Base-by-base conservation (phyloP, 371 early-diverging fungal genomes). In the Actinomucor elegans region DNA sequence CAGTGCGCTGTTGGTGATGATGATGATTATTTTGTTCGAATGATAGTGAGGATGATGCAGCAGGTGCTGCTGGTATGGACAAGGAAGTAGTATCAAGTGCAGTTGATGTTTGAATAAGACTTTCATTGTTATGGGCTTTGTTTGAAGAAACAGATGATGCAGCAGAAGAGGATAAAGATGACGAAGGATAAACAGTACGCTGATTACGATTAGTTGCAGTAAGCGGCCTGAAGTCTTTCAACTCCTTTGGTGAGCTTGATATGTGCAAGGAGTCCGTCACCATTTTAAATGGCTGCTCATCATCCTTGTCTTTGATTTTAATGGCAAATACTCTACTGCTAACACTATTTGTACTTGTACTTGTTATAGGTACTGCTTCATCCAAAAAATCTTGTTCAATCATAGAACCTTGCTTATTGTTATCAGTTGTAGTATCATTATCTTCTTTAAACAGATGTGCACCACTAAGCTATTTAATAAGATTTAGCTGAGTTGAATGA, bases 251-350 rank as follows among this genome's bases (percentile, higher is more conserved):
- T 31, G 31, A 31, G 11, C 7, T 31, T 7, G 31, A 7, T 7
- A 31, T 31, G 5, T 31, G 31, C 28, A 27, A n/a, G n/a, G n/a
- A n/a, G n/a, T n/a, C n/a, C n/a, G n/a, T n/a, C n/a, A n/a, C n/a
- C n/a, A n/a, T n/a, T 11, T 11, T 31, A 31, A 31, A 31, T 31
- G 7, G 11, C 31, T 31, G 31, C 5, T 42, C 23, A 4, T 24
- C 27, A 5, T 43, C 43, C 5, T 27, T 23, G 6, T 43, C 43
- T 27, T 15, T 27, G 24, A 14, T 26, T 48, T 27, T 56, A n/a
- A 56, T 48, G 6, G 56, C 41, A 57, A 57, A 57, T 8, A 50
- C 18, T 50, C 57, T 24, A 11, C 18, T 40, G n/a, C 51, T 48
- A 14, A 35, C 26, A n/a, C 27, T 34, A 21, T 27, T 34, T 8